Conservation (phyloP, 306 rosid genomes). For the Prunus mume region DNA sequence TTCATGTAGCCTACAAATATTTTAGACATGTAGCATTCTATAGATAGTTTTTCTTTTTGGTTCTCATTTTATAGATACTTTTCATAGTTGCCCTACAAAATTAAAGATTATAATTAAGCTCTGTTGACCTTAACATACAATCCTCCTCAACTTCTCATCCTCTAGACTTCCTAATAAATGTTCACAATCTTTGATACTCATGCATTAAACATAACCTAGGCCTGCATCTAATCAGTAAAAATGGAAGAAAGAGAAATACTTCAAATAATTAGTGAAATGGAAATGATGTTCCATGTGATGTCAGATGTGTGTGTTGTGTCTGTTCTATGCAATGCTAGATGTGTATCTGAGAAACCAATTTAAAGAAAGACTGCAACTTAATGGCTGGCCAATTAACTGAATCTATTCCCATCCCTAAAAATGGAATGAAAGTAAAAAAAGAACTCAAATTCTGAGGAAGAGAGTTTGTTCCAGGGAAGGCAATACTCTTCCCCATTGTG, state of each 20-base stretch:
- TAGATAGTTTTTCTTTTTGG: too few relatives aligned
- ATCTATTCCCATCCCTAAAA: neutral
- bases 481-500: slow-evolving; percentile 6
- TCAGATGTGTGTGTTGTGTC: too few relatives aligned
- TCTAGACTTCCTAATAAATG: neutral
- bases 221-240: neutral
- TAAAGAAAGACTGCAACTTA: neutral
- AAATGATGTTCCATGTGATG: too few relatives aligned
- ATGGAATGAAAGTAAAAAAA: neutral
- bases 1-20: neutral
- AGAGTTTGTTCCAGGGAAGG: neutral
- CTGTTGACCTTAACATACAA: neutral
- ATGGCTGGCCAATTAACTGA: neutral
- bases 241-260: neutral
- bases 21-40: neutral
- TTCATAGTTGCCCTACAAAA: too few relatives aligned
- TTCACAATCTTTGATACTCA: neutral
- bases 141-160: neutral
- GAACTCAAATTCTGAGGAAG: neutral
- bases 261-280: too few relatives aligned
- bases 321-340: too few relatives aligned
- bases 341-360: too few relatives aligned
- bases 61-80: too few relatives aligned
- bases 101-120: too few relatives aligned
- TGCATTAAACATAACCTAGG: too few relatives aligned